Base-by-base conservation (phyloP, 768 basidiomycete genomes). In the Mycena epipterygia region DNA sequence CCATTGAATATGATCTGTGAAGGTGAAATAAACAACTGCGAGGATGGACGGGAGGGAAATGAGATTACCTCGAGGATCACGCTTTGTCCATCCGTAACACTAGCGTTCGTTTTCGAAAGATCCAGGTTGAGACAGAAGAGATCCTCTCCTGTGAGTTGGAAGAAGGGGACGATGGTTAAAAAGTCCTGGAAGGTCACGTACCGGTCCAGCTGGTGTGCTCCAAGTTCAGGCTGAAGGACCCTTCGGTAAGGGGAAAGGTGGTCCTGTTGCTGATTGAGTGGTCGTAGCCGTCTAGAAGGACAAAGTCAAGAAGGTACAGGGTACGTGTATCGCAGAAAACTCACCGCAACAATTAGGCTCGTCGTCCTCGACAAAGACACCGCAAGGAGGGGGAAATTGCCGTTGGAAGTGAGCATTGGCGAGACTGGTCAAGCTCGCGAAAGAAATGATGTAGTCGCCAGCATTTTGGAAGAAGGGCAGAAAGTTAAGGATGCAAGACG, bases 371-470 rank as follows among this genome's bases (percentile, higher is more conserved):
- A 85, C 85, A 77, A 96, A 96, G 0, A 74, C 77, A 1, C 95
- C 95, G 55, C 95, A 85, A 14, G 93, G 90, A 0, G 84, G 73
- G n/a, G 95, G 95, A 78, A 89, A 95, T 74, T 91, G 88, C 49
- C 96, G 84, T 73, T 92, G 91, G 82, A 96, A 96, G 80, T 97
- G 95, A 9, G 93, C 94, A 55, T 81, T 82, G 39, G 83, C 90
- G 41, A 82, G 77, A 39, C 85, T 75, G 17, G 82, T 80, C 30
- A 87, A 77, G 39, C 78, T 74, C 42, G 80, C 75, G 29, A 88
- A 67, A 87, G 33, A 66, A 81, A 46, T 49, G 84, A 51, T 67
- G 80, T 68, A 30, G 81, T n/a, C 73, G 83, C 70, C 67, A 67
- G 78, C 85, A 87, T 86, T 19, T 64, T 48, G 25, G 62, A 59